Evolutionary conservation across 768 basidiomycete genomes (phyloP).

Genomic region (Crepidotus variabilis): DNA sequence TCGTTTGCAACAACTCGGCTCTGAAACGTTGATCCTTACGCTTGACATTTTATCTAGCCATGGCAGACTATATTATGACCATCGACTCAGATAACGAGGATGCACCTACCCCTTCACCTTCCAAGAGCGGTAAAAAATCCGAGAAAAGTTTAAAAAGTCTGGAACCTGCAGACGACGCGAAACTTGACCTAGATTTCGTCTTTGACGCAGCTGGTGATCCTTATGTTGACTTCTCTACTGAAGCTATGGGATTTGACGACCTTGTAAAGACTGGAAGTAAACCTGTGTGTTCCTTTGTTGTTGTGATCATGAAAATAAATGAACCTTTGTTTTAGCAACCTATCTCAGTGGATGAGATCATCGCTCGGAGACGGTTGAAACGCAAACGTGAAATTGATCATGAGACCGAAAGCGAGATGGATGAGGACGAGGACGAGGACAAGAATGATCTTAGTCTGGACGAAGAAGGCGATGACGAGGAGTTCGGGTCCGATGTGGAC

Average conservation of each 20-base stretch:
- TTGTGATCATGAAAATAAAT: conserved; percentile 3
- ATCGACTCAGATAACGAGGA: conserved; percentile 79
- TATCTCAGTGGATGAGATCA: conserved; percentile 92
- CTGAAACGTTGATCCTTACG: no score
- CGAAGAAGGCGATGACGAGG: conserved; percentile 25
- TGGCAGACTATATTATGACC: conserved; percentile 76
- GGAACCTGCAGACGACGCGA: conserved; percentile 46
- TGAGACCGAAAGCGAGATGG: conserved; percentile 36
- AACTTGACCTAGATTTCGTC: conserved; percentile 76
- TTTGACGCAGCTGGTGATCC: conserved; percentile 79
- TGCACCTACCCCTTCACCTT: background rate
- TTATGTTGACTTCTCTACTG: conserved; percentile 51
- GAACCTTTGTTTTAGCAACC: conserved; percentile 43
- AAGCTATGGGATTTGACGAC: conserved; percentile 41
- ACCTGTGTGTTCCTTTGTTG: conserved; percentile 40
- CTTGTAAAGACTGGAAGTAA: conserved; percentile 59
- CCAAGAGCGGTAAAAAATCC: conserved; percentile 2
- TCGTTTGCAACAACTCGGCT: no score
- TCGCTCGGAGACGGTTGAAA: conserved; percentile 61
- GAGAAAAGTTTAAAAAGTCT: conserved; percentile 19
- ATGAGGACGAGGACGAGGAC: no score
- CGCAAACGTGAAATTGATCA: conserved; percentile 51
- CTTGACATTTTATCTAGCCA: conserved; percentile 13
- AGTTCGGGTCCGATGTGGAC: conserved; percentile 17
- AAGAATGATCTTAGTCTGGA: conserved; percentile 26